Evolutionary conservation across 371 early-diverging fungal species (phyloP).

Genomic region (Lichtheimia ornata): DNA sequence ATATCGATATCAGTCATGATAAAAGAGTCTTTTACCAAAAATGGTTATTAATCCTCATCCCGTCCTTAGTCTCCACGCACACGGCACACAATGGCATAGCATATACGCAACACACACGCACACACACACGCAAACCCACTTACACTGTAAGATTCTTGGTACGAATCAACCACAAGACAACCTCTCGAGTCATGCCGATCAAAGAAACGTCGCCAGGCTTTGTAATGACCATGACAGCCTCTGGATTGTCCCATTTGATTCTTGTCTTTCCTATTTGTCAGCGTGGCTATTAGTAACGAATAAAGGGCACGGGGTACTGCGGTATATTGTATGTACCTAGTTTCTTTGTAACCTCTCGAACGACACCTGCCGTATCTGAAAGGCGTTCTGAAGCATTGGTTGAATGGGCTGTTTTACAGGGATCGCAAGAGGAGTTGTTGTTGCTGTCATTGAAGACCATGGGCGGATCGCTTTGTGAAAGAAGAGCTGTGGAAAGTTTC

Average conservation of each 20-base stretch:
- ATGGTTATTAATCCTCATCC: too few species aligned
- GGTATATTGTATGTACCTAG: slow-evolving; percentile 25
- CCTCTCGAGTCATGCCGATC: slow-evolving; percentile 75
- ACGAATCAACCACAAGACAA: slow-evolving; percentile 77
- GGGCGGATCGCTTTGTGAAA: too few species aligned
- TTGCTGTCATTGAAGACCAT: too few species aligned
- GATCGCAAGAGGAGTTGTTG: too few species aligned
- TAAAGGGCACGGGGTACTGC: neutral
- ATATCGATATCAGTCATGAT: slow-evolving; percentile 8
- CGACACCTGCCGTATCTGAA: slow-evolving; percentile 45
- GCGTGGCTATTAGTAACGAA: neutral
- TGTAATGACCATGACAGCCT: slow-evolving; percentile 85
- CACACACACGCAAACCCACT: slow-evolving; percentile 2
- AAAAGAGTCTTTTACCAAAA: neutral
- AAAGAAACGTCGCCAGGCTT: slow-evolving; percentile 85
- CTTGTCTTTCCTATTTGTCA: slow-evolving; percentile 34
- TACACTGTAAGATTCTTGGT: slow-evolving; percentile 68
- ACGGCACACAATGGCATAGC: too few species aligned
- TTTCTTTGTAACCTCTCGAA: slow-evolving; percentile 44
- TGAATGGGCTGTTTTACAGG: neutral
- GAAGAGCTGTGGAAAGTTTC: too few species aligned
- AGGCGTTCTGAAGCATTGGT: slow-evolving; percentile 16
- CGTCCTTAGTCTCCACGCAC: too few species aligned
- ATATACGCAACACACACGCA: too few species aligned
- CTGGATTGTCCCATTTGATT: slow-evolving; percentile 69